Evolutionary conservation across 2,329 filamentous ascomycete species (phyloP).

Genomic region (Didymella sp.): DNA sequence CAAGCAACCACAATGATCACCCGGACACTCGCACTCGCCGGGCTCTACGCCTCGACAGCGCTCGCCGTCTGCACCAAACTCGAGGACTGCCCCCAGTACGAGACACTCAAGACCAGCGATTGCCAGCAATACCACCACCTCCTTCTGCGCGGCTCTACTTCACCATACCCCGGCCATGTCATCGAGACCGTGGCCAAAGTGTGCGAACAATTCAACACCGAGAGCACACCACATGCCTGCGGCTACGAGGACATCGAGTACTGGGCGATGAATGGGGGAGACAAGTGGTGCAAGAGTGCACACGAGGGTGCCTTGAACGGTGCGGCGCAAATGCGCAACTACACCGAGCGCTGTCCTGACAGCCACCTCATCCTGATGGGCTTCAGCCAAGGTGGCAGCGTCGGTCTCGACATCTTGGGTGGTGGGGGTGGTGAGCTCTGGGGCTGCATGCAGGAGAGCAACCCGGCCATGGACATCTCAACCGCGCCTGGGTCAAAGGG

Average conservation of each 20-base stretch:
- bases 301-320: slow-evolving; percentile 37
- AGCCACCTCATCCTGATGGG: slow-evolving; percentile 39
- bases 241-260: slow-evolving; percentile 40
- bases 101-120: slow-evolving; percentile 32
- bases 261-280: slow-evolving; percentile 35
- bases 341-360: slow-evolving; percentile 36
- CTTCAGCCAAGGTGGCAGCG: slow-evolving; percentile 39
- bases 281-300: slow-evolving; percentile 35
- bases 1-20: slow-evolving; percentile 26
- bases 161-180: slow-evolving; percentile 38
- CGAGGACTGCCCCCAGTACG: slow-evolving; percentile 34
- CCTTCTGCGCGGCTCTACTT: slow-evolving; percentile 36
- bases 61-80: slow-evolving; percentile 39
- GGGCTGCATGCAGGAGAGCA: slow-evolving; percentile 34
- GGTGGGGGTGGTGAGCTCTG: slow-evolving; percentile 37
- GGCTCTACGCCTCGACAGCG: slow-evolving; percentile 26
- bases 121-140: slow-evolving; percentile 39
- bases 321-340: slow-evolving; percentile 38
- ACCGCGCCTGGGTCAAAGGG: slow-evolving; percentile 33
- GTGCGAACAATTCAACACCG: slow-evolving; percentile 34
- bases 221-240: slow-evolving; percentile 32
- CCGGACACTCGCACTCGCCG: slow-evolving; percentile 26
- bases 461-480: slow-evolving; percentile 30
- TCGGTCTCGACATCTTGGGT: slow-evolving; percentile 34
- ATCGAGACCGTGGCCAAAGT: slow-evolving; percentile 37